phyloP scores from a whole-genome alignment of 805 yeast genomes.

The Lachancea cidri region DNA sequence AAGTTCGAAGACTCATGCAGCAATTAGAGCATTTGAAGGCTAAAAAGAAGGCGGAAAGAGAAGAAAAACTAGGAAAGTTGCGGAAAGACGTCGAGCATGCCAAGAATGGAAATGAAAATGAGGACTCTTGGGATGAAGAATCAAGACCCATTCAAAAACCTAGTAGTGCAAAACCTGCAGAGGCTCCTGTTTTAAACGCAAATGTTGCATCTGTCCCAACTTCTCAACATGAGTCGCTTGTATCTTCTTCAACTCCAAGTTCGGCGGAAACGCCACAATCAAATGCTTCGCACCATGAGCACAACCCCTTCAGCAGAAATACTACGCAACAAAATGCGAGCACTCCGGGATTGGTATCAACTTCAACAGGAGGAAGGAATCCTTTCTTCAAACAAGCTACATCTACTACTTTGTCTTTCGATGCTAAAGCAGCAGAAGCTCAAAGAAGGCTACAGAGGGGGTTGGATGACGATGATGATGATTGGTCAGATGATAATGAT shows the following conservation, averaged over 20 bases:
- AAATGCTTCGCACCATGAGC: constrained; percentile 31
- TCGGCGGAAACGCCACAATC: constrained; percentile 10
- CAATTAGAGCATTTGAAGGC: constrained; percentile 38
- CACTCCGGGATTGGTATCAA: constrained; percentile 7
- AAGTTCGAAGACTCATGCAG: constrained; percentile 39
- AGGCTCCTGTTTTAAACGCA: background rate
- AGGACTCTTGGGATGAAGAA: constrained; percentile 11
- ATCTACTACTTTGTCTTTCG: constrained; percentile 36
- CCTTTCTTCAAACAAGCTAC: constrained; percentile 56
- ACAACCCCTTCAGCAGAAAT: constrained; percentile 47
- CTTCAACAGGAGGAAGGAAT: constrained; percentile 29
- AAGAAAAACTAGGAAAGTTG: constrained; percentile 52
- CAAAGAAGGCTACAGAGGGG: constrained; percentile 70
- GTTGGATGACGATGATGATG: constrained; percentile 33
- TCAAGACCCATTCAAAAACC: background rate
- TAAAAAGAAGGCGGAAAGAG: constrained; percentile 54
- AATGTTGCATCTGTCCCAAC: background rate
- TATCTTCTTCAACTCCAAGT: constrained; percentile 7
- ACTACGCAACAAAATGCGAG: constrained; percentile 5
- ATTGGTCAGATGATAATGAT: constrained; percentile 35
- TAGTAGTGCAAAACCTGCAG: background rate
- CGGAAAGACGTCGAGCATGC: constrained; percentile 56
- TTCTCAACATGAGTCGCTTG: background rate
- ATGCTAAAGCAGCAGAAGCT: constrained; percentile 55
- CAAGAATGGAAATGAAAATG: constrained; percentile 37